phyloP scores from a whole-genome alignment of 2,329 filamentous ascomycete genomes.

The Rhytidhysteron rufulum region DNA sequence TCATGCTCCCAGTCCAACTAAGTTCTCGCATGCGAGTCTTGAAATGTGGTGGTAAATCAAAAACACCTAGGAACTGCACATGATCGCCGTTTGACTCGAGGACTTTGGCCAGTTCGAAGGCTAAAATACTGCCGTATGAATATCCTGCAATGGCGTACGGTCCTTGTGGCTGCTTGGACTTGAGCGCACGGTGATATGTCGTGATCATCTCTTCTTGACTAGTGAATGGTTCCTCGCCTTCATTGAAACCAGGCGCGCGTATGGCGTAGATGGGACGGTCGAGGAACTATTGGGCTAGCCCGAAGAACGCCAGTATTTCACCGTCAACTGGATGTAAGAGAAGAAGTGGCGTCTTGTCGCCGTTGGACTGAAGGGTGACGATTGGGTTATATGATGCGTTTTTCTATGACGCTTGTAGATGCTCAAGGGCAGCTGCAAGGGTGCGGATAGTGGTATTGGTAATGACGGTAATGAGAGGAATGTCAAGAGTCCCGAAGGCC shows the following conservation, averaged over 20 bases:
- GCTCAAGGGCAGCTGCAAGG: slow-evolving; percentile 16
- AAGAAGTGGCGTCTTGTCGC: slow-evolving; percentile 15
- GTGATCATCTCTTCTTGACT: slow-evolving; percentile 38
- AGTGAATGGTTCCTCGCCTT: slow-evolving; percentile 34
- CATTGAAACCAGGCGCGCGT: slow-evolving; percentile 43
- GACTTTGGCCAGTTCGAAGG: slow-evolving; percentile 49
- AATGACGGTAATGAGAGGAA: slow-evolving; percentile 38
- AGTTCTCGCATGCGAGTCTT: slow-evolving; percentile 41
- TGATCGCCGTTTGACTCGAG: slow-evolving; percentile 33
- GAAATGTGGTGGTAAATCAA: slow-evolving; percentile 51
- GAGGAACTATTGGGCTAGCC: slow-evolving; percentile 35
- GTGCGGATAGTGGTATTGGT: slow-evolving; percentile 25
- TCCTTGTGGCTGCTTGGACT: slow-evolving; percentile 43
- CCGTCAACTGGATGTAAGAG: slow-evolving; percentile 38
- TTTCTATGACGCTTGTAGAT: not conserved
- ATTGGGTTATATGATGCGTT: slow-evolving; percentile 11
- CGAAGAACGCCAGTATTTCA: slow-evolving; percentile 39
- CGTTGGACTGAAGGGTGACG: slow-evolving; percentile 11
- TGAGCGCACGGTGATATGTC: slow-evolving; percentile 41
- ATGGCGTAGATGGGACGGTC: slow-evolving; percentile 47
- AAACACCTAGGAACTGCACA: slow-evolving; percentile 43
- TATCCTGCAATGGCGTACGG: slow-evolving; percentile 54
- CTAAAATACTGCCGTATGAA: slow-evolving; percentile 48
- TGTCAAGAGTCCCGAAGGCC: slow-evolving; percentile 23
- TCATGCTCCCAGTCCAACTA: slow-evolving; percentile 35